phyloP scores from a whole-genome alignment of 2,329 filamentous ascomycete genomes.

The Seiridium cupressi region DNA sequence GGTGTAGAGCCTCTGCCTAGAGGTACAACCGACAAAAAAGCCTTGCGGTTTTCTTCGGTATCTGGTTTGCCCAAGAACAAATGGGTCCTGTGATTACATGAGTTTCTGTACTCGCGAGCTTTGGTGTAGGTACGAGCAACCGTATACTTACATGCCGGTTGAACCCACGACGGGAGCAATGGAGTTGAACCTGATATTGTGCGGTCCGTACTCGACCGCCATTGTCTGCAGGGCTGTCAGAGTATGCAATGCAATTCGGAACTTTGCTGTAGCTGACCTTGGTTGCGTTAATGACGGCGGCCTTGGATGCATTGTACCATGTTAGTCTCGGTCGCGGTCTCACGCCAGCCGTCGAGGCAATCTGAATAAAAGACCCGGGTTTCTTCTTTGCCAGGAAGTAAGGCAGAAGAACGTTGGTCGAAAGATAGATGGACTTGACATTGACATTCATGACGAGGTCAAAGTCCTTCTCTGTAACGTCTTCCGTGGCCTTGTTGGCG shows the following conservation, averaged over 20 bases:
- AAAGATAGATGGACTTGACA: constrained; percentile 64
- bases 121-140: too few relatives aligned
- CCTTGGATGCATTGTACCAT: constrained; percentile 69
- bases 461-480: constrained; percentile 66
- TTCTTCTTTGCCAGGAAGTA: constrained; percentile 57
- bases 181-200: constrained; percentile 71
- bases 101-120: too few relatives aligned
- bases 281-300: constrained; percentile 59
- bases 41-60: constrained; percentile 58
- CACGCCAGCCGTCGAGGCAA: constrained; percentile 61
- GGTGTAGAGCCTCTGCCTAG: constrained; percentile 55
- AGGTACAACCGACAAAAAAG: constrained; percentile 53
- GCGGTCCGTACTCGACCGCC: constrained; percentile 70
- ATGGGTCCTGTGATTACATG: constrained; percentile 29
- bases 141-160: constrained; percentile 53
- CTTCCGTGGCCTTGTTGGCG: constrained; percentile 58
- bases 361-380: constrained; percentile 62
- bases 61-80: constrained; percentile 60
- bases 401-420: constrained; percentile 56
- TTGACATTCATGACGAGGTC: constrained; percentile 67
- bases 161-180: constrained; percentile 68
- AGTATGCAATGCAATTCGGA: too few relatives aligned
- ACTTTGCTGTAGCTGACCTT: constrained; percentile 27
- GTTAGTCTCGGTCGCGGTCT: constrained; percentile 62
- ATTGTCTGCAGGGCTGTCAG: constrained; percentile 33